A percentile compares a stretch with the other conserved stretches of the same genome.
Conservation (phyloP, 495 filamentous ascomycete species). For the Hyaloscypha hepaticicola region DNA sequence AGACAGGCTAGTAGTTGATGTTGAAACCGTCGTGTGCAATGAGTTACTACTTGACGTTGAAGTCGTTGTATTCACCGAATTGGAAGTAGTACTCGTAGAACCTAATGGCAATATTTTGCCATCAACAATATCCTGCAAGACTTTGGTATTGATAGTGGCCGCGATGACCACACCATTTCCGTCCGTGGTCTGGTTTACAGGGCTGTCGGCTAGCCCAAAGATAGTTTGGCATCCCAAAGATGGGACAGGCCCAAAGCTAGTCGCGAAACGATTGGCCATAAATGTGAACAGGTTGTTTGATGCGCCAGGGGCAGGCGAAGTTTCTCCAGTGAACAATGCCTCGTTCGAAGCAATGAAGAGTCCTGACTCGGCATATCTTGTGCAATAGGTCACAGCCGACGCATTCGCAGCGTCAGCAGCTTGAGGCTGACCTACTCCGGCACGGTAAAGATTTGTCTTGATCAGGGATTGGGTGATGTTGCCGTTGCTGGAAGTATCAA, state of each 20-base stretch:
- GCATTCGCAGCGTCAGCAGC: not conserved
- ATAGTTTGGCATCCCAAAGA: no score
- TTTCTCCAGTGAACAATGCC: not conserved
- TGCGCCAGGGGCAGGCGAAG: not conserved
- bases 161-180: not conserved
- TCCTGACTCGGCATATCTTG: not conserved
- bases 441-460: conserved; percentile 2
- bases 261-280: conserved; percentile 2
- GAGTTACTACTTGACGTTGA: not conserved
- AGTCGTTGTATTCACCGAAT: not conserved
- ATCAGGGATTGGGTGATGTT: not conserved
- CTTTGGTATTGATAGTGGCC: not conserved
- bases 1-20: not conserved
- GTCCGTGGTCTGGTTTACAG: no score
- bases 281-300: conserved; percentile 1
- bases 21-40: not conserved
- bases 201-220: no score
- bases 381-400: not conserved
- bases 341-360: not conserved
- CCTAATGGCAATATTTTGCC: not conserved
- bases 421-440: not conserved
- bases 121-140: conserved; percentile 5
- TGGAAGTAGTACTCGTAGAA: not conserved
- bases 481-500: no score
- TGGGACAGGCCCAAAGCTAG: no score